Evolutionary conservation across 2,329 filamentous ascomycete species (phyloP).

Genomic region (Thyridium curvatum): DNA sequence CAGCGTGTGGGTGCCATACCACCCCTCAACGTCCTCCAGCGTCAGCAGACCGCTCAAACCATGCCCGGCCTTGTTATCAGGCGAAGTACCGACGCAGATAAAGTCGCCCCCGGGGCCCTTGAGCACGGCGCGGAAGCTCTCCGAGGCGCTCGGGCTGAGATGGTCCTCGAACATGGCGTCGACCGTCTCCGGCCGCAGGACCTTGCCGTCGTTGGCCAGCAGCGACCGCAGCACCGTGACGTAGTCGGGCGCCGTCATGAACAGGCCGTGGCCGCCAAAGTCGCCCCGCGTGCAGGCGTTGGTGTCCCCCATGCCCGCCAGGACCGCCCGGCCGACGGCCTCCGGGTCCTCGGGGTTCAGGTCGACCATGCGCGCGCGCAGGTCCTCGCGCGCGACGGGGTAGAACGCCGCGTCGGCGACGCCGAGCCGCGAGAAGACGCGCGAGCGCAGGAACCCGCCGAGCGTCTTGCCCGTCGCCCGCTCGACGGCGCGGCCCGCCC

Average conservation of each 20-base stretch:
- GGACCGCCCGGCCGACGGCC: slow-evolving; percentile 25
- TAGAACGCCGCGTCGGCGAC: slow-evolving; percentile 30
- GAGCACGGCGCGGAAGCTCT: slow-evolving; percentile 19
- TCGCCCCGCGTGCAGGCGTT: slow-evolving; percentile 26
- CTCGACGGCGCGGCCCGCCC: slow-evolving; percentile 46
- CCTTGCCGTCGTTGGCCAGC: slow-evolving; percentile 38
- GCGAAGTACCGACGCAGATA: slow-evolving; percentile 23
- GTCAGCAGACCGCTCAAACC: slow-evolving; percentile 35
- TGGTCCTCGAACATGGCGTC: slow-evolving; percentile 41
- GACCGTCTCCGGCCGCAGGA: slow-evolving; percentile 35
- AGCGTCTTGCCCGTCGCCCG: slow-evolving; percentile 34
- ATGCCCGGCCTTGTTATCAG: slow-evolving; percentile 25
- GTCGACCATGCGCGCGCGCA: slow-evolving; percentile 27
- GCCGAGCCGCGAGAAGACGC: slow-evolving; percentile 37
- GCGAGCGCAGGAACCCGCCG: slow-evolving; percentile 33
- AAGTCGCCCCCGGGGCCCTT: slow-evolving; percentile 22
- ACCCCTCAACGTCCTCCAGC: slow-evolving; percentile 31
- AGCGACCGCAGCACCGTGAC: slow-evolving; percentile 38
- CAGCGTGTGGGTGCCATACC: slow-evolving; percentile 34
- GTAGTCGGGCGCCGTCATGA: slow-evolving; percentile 30
- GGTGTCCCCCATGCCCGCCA: slow-evolving; percentile 21
- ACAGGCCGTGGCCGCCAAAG: slow-evolving; percentile 38
- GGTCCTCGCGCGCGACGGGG: slow-evolving; percentile 26
- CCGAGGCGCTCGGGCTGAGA: slow-evolving; percentile 23
- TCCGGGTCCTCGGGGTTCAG: slow-evolving; percentile 30